A percentile compares a stretch with the other conserved stretches of the same genome.
These are phyloP conservation scores for Blastobotrys chiropterorum DNA, from an alignment of 805 yeast species.

Conservation along the genomic window DNA sequence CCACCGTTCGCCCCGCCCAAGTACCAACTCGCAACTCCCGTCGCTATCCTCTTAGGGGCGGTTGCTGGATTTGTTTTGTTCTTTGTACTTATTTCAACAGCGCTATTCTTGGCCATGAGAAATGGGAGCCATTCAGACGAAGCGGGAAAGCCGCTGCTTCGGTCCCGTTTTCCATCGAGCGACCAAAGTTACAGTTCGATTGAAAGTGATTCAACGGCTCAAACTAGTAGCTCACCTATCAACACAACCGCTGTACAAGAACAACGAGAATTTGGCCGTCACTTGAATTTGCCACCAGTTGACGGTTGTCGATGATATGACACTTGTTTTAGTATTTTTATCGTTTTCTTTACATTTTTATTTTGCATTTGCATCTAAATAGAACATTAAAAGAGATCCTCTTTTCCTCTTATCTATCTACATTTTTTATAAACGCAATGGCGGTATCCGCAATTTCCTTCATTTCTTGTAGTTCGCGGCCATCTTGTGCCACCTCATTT, in stretches of 20 bases:
- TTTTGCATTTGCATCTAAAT: background rate
- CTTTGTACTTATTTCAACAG: slow-evolving; percentile 10
- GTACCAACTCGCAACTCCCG: slow-evolving; percentile 25
- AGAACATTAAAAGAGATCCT: background rate
- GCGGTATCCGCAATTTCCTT: background rate
- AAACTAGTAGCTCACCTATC: slow-evolving; percentile 4
- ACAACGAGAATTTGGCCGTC: slow-evolving; percentile 27
- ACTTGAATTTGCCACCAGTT: slow-evolving; percentile 20
- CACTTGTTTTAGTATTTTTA: background rate
- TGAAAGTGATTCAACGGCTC: background rate
- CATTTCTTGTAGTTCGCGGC: background rate
- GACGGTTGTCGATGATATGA: background rate
- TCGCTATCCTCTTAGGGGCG: slow-evolving; percentile 28
- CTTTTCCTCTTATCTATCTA: background rate
- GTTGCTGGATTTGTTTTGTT: slow-evolving; percentile 24
- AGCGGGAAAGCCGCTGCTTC: background rate
- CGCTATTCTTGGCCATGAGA: slow-evolving; percentile 9
- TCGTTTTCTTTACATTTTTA: too few species aligned
- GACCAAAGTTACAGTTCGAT: background rate
- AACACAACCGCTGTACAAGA: slow-evolving; percentile 22
- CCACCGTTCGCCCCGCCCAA: slow-evolving; percentile 22
- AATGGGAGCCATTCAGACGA: background rate
- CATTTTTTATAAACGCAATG: background rate
- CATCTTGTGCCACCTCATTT: background rate
- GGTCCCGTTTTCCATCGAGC: background rate